phyloP scores from a whole-genome alignment of 768 basidiomycete species.

The Podaxis carcinomalis region DNA sequence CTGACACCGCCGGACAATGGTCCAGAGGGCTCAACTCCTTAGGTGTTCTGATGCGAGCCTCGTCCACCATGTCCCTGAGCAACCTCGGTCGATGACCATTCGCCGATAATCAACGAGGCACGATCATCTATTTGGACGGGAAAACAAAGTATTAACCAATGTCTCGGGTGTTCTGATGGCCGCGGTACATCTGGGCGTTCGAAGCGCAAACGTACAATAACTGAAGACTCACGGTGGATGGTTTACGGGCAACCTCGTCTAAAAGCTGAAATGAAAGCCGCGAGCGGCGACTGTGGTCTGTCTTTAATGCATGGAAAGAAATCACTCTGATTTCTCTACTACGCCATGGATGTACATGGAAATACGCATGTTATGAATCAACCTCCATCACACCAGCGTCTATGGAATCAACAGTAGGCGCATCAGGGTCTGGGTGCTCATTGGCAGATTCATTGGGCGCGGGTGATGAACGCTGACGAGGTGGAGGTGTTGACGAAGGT shows the following conservation, averaged over 20 bases:
- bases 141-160: not conserved
- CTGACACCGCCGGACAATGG: not conserved
- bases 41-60: not conserved
- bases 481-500: not conserved
- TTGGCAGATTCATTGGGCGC: not conserved
- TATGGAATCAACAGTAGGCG: constrained; percentile 9
- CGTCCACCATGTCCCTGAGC: not conserved
- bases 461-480: not conserved
- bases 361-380: not conserved
- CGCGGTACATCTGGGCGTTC: not conserved
- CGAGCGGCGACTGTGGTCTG: not conserved
- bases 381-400: constrained; percentile 9
- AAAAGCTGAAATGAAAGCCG: not conserved
- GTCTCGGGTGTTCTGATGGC: not conserved
- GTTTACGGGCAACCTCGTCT: not conserved
- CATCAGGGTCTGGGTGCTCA: constrained; percentile 2
- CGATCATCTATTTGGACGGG: not conserved
- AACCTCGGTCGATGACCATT: not conserved
- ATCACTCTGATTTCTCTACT: not conserved
- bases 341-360: not conserved
- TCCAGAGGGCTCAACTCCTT: not conserved
- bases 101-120: not conserved
- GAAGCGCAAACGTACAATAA: not conserved
- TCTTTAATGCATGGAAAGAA: not conserved
- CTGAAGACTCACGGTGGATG: not conserved